Evolutionary conservation across 2,329 filamentous ascomycete genomes (phyloP).

Genomic region (Pseudogymnoascus verrucosus): DNA sequence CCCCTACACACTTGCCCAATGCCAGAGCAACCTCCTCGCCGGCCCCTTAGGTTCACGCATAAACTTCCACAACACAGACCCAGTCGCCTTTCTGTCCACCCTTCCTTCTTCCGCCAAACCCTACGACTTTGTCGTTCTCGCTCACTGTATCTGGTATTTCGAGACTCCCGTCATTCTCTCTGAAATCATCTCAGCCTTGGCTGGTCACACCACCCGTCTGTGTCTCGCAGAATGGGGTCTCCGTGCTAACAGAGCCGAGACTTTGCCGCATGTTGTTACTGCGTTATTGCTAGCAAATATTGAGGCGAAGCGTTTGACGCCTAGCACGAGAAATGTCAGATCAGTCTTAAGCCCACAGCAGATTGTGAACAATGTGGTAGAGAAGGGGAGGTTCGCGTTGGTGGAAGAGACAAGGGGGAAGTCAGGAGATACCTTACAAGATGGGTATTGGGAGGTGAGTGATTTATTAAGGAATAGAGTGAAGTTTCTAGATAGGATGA

Average conservation of each 20-base stretch:
- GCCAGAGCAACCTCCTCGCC: slow-evolving; percentile 37
- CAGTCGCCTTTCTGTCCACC: slow-evolving; percentile 29
- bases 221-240: slow-evolving; percentile 41
- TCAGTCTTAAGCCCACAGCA: slow-evolving; percentile 35
- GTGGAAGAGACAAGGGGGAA: slow-evolving; percentile 31
- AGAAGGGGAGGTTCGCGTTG: slow-evolving; percentile 31
- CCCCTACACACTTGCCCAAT: slow-evolving; percentile 42
- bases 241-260: slow-evolving; percentile 30
- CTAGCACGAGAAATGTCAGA: slow-evolving; percentile 39
- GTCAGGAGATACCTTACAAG: slow-evolving; percentile 32
- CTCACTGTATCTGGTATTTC: slow-evolving; percentile 49
- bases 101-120: slow-evolving; percentile 12
- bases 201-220: slow-evolving; percentile 29
- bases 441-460: slow-evolving; percentile 40
- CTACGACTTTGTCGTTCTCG: slow-evolving; percentile 41
- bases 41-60: slow-evolving; percentile 35
- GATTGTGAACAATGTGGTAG: slow-evolving; percentile 31
- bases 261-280: slow-evolving; percentile 44
- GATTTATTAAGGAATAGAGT: slow-evolving; percentile 23
- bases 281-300: slow-evolving; percentile 37
- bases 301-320: slow-evolving; percentile 34
- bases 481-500: slow-evolving; percentile 29
- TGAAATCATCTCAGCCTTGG: slow-evolving; percentile 31
- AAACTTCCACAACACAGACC: slow-evolving; percentile 34
- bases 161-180: slow-evolving; percentile 29